Evolutionary conservation across 257 asterid species (phyloP).

Genomic region (Solanum arcanum): DNA sequence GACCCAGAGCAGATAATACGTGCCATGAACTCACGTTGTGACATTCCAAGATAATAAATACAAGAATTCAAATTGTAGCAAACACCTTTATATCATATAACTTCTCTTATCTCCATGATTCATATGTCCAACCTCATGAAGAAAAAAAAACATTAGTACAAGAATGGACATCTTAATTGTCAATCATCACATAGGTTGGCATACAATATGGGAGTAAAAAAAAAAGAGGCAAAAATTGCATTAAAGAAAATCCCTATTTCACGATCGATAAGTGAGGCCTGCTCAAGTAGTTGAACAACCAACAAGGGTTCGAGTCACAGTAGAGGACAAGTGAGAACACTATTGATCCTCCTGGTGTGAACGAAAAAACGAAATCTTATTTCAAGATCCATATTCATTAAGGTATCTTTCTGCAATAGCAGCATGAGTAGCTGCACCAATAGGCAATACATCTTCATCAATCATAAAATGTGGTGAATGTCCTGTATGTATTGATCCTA

Average conservation of each 20-base stretch:
- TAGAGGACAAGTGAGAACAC: not conserved
- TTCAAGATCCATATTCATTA: constrained; percentile 6
- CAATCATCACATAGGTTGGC: not conserved
- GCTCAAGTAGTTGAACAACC: not conserved
- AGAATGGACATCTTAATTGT: not conserved
- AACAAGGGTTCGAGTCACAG: not conserved
- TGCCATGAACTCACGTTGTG: not conserved
- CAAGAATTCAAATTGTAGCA: not conserved
- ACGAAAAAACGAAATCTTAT: not conserved
- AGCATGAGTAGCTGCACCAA: constrained; percentile 90
- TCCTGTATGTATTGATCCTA: constrained; percentile 53
- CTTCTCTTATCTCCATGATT: not conserved
- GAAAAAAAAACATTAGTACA: not conserved
- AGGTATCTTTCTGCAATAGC: constrained; percentile 90
- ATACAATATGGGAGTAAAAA: not conserved
- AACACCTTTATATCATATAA: not conserved
- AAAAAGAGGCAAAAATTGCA: not conserved
- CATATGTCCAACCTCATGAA: not conserved
- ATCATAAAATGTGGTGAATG: constrained; percentile 83
- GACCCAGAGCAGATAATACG: not conserved
- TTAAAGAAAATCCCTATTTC: not conserved
- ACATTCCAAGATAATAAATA: not conserved
- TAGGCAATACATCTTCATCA: constrained; percentile 68
- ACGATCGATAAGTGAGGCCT: not conserved
- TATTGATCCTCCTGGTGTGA: not conserved